Conservation (phyloP, 176 grass and related monocot species). For the Triticum aestivum region IWGSC_CS_RefSeq_v2.1 NC_057810.1:35665091-35665590, state of each 20-base stretch:
- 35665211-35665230: slow-evolving; percentile 55
- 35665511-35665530: slow-evolving; percentile 23
- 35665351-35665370: slow-evolving; percentile 39
- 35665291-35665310: slow-evolving; percentile 39
- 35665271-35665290: slow-evolving; percentile 41
- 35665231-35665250: slow-evolving; percentile 16
- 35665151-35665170: background rate
- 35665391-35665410: slow-evolving; percentile 39
- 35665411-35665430: slow-evolving; percentile 35
- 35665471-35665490: slow-evolving; percentile 2
- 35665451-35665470: slow-evolving; percentile 39
- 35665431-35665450: slow-evolving; percentile 46
- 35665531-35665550: slow-evolving; percentile 26
- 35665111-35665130: background rate
- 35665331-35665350: slow-evolving; percentile 44
- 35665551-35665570: slow-evolving; percentile 42
- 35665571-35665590: slow-evolving; percentile 36
- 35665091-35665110: background rate
- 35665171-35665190: slow-evolving; percentile 41
- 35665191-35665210: slow-evolving; percentile 43
- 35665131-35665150: background rate
- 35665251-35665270: slow-evolving; percentile 33
- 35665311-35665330: slow-evolving; percentile 40
- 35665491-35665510: slow-evolving; percentile 28
- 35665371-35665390: slow-evolving; percentile 27